phyloP scores from a whole-genome alignment of 2,329 filamentous ascomycete species.

The Cladosporium sp. region DNA sequence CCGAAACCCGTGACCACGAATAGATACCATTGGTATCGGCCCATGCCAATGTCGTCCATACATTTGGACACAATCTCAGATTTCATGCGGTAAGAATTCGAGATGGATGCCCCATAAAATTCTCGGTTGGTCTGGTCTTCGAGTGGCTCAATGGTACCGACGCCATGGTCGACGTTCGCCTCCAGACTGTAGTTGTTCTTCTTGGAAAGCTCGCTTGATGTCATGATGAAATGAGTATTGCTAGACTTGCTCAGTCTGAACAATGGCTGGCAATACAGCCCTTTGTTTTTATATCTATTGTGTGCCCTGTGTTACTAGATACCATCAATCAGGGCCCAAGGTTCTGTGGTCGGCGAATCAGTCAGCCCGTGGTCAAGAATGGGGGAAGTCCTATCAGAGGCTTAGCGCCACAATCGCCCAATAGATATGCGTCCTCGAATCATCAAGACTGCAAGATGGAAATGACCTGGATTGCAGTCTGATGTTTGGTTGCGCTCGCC shows the following conservation, averaged over 20 bases:
- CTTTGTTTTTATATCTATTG: neutral
- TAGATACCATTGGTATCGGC: conserved; percentile 77
- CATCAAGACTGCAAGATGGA: neutral
- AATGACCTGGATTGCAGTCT: neutral
- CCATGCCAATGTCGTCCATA: conserved; percentile 69
- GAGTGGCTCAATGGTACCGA: conserved; percentile 10
- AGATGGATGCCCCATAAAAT: conserved; percentile 11
- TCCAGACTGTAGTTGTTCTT: conserved; percentile 1
- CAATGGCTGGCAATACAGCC: neutral
- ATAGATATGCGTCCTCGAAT: neutral
- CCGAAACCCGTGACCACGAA: conserved; percentile 79
- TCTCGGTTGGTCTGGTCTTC: conserved; percentile 7
- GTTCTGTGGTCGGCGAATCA: neutral
- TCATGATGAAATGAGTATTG: neutral
- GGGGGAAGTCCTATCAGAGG: neutral
- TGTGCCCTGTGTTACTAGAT: neutral
- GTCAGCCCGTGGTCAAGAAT: neutral
- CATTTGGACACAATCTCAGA: conserved; percentile 15
- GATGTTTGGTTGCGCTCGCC: neutral
- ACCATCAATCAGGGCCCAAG: neutral
- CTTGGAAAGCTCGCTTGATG: neutral
- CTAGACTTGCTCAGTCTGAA: neutral
- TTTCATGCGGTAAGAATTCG: conserved; percentile 14
- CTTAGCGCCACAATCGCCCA: conserved; percentile 7
- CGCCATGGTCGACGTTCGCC: conserved; percentile 9